Percentiles rank a stretch among this genome's conserved stretches.
Conservation (phyloP, 2,329 filamentous ascomycete species). For the Clonostachys byssicola region DNA sequence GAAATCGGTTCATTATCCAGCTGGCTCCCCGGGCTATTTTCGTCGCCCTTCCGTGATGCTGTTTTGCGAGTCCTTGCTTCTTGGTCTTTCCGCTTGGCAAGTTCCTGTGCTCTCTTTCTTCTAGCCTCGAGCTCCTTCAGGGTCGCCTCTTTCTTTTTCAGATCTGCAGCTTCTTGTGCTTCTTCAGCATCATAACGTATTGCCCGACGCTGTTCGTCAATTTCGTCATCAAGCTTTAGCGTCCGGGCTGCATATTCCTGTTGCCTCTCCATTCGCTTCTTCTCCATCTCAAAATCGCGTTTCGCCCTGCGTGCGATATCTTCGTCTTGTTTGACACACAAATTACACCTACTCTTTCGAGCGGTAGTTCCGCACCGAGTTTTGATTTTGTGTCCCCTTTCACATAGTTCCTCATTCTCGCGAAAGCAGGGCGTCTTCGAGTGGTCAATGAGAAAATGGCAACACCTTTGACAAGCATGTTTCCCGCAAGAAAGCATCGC, state of each 20-base stretch:
- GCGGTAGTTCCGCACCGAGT: slow-evolving; percentile 37
- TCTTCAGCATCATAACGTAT: slow-evolving; percentile 38
- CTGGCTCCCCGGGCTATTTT: no score
- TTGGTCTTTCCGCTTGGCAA: slow-evolving; percentile 4
- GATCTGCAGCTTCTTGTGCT: slow-evolving; percentile 30
- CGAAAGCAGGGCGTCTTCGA: slow-evolving; percentile 32
- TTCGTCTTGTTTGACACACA: slow-evolving; percentile 47
- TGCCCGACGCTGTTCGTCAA: slow-evolving; percentile 38
- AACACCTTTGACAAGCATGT: slow-evolving; percentile 56
- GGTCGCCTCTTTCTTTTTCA: slow-evolving; percentile 41
- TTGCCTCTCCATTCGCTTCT: slow-evolving; percentile 35
- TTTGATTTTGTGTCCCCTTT: slow-evolving; percentile 41
- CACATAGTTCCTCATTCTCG: slow-evolving; percentile 39
- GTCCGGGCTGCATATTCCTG: slow-evolving; percentile 37
- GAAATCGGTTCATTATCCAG: not conserved
- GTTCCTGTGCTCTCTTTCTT: slow-evolving; percentile 10
- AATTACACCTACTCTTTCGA: slow-evolving; percentile 30
- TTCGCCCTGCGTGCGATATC: slow-evolving; percentile 33
- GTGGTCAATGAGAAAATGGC: slow-evolving; percentile 60
- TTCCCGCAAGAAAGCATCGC: slow-evolving; percentile 47
- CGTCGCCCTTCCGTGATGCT: no score
- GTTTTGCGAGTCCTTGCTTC: no score
- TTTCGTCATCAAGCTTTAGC: slow-evolving; percentile 46
- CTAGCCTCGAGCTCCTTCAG: slow-evolving; percentile 33
- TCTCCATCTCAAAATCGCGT: slow-evolving; percentile 46